Evolutionary conservation across 2,329 filamentous ascomycete genomes (phyloP), one percentile per base, ranked within the genome.

Genomic region (Paraphaeosphaeria minitans): DNA sequence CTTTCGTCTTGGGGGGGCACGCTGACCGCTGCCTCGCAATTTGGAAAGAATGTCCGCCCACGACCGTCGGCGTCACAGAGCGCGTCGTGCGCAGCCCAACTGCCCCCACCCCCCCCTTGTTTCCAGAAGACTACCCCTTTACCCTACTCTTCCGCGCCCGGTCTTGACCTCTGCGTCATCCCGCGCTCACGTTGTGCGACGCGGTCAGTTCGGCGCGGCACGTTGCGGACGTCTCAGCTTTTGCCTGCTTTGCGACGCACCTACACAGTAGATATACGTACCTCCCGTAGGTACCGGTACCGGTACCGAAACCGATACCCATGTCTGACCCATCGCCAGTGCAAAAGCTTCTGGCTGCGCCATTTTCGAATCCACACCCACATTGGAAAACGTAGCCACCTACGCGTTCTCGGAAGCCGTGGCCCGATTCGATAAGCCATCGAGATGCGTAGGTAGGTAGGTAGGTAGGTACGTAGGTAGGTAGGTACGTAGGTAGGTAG

Each of bases 91-190:
- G 60, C 64, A 61, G 49, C 63, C n/a, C n/a, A n/a, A n/a, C n/a
- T n/a, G n/a, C n/a, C n/a, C n/a, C n/a, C n/a, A n/a, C n/a, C n/a
- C n/a, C n/a, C 58, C 65, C 64, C 69, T 65, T 66, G 68, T 71
- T 77, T 76, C 74, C 64, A 71, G 74, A 77, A 76, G 64, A 68
- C 65, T 75, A 59, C 73, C 68, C 71, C 73, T 73, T 73, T 60
- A 65, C 66, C 63, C 60, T 54, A 58, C 59, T 50, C 39, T 49
- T 56, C 47, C 56, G 56, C 55, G 50, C 61, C 37, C 64, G 61
- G 54, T 63, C 56, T 53, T 56, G 61, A 56, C 27, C 39, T 31
- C 55, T 56, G 58, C 58, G 55, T 61, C 61, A 63, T 58, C 58
- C 61, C 58, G 57, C 59, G 55, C 22, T 53, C 57, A 56, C 56